Conservation (phyloP, 1,139 yeast genomes). For the Blastobotrys aristatus region DNA sequence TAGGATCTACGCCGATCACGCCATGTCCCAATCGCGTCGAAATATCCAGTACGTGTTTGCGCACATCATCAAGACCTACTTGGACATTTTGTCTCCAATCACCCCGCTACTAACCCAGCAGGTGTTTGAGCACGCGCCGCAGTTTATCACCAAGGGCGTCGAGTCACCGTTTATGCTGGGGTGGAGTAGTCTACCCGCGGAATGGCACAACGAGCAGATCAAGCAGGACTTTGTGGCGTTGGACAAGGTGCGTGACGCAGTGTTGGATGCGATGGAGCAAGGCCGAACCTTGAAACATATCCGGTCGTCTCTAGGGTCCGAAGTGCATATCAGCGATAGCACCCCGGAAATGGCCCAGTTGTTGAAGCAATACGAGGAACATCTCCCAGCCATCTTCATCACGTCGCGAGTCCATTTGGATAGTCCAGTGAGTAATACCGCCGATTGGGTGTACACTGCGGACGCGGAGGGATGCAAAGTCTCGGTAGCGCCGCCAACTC, state of each 20-base stretch:
- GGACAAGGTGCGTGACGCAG: slow-evolving; percentile 45
- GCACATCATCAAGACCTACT: slow-evolving; percentile 56
- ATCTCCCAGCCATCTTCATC: slow-evolving; percentile 54
- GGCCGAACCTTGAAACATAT: slow-evolving; percentile 47
- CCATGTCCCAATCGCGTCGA: slow-evolving; percentile 47
- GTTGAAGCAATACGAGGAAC: slow-evolving; percentile 24
- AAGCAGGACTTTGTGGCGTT: slow-evolving; percentile 36
- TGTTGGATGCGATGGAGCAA: slow-evolving; percentile 45
- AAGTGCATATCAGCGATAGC: slow-evolving; percentile 39
- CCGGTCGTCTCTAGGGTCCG: slow-evolving; percentile 63
- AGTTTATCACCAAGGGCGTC: slow-evolving; percentile 32
- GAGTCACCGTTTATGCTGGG: slow-evolving; percentile 45
- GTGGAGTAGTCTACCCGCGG: slow-evolving; percentile 27
- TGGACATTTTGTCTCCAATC: slow-evolving; percentile 70
- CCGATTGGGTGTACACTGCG: slow-evolving; percentile 33
- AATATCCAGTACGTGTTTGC: slow-evolving; percentile 68
- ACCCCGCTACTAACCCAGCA: slow-evolving; percentile 84
- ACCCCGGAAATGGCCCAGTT: slow-evolving; percentile 19
- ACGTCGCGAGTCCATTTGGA: slow-evolving; percentile 53
- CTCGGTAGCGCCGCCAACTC: slow-evolving; percentile 42
- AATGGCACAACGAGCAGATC: slow-evolving; percentile 35
- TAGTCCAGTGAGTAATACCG: slow-evolving; percentile 21
- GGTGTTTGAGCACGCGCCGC: slow-evolving; percentile 62
- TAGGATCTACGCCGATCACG: slow-evolving; percentile 65
- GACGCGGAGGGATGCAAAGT: slow-evolving; percentile 35